These are phyloP conservation scores for Berkeleyomyces basicola DNA, from an alignment of 2,329 filamentous ascomycete species.

Conservation along the genomic window DNA sequence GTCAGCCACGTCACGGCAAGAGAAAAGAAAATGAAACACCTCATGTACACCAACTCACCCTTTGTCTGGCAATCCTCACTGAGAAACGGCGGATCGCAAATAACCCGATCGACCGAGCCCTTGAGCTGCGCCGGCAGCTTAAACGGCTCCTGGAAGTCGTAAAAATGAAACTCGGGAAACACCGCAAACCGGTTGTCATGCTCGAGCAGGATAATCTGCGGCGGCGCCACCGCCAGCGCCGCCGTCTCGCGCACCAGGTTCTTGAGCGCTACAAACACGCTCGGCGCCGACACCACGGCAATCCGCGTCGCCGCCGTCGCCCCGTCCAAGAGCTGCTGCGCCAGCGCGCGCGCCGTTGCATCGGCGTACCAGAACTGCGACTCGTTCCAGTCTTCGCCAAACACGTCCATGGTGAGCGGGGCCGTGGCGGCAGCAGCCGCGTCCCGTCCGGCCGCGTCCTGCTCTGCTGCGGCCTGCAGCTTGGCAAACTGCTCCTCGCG, in stretches of 20 bases:
- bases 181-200: conserved; percentile 58
- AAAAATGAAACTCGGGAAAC: conserved; percentile 57
- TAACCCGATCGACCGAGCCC: conserved; percentile 48
- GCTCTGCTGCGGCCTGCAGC: conserved; percentile 38
- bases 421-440: neutral
- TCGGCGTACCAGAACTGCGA: conserved; percentile 75
- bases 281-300: conserved; percentile 57
- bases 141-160: conserved; percentile 55
- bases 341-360: conserved; percentile 48
- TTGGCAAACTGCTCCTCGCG: conserved; percentile 50
- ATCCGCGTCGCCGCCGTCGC: conserved; percentile 41
- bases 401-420: conserved; percentile 46
- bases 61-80: conserved; percentile 71
- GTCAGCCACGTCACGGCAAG: neutral
- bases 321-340: conserved; percentile 47
- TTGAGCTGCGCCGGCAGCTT: conserved; percentile 49
- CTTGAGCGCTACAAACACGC: conserved; percentile 60
- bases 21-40: neutral
- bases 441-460: conserved; percentile 15
- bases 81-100: conserved; percentile 65
- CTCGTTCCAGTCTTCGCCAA: conserved; percentile 68
- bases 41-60: conserved; percentile 26
- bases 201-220: conserved; percentile 52
- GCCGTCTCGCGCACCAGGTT: conserved; percentile 35
- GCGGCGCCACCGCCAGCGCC: conserved; percentile 21